phyloP scores from a whole-genome alignment of 345 rosid species.

The Syzygium aqueum region DNA sequence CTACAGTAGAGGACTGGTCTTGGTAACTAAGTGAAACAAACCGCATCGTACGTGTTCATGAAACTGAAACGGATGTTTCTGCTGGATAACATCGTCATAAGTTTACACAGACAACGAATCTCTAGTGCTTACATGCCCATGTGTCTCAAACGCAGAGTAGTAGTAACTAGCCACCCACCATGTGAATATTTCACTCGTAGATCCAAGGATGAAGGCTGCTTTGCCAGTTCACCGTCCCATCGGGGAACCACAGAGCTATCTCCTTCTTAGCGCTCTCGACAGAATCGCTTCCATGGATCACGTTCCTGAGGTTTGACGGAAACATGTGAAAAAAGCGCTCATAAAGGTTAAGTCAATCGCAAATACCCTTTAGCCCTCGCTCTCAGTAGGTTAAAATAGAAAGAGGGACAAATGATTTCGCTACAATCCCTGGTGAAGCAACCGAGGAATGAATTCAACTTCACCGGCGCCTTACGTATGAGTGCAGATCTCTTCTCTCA shows the following conservation, averaged over 20 bases:
- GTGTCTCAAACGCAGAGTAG: neutral
- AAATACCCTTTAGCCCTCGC: neutral
- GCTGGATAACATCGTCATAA: neutral
- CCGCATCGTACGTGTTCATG: neutral
- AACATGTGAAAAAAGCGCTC: neutral
- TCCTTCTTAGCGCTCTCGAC: conserved; percentile 86
- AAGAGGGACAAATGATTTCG: neutral
- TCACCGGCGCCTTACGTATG: neutral
- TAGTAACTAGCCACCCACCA: neutral
- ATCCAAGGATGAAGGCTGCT: conserved; percentile 79
- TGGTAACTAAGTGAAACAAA: neutral
- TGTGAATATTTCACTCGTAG: conserved; percentile 35
- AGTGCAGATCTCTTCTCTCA: neutral
- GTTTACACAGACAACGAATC: neutral
- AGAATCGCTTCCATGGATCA: conserved; percentile 89
- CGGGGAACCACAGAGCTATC: conserved; percentile 89
- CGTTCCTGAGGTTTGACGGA: conserved; percentile 41
- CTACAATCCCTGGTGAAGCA: neutral
- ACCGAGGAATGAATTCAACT: neutral
- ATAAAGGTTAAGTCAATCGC: neutral
- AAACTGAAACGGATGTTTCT: neutral
- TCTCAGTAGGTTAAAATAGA: neutral
- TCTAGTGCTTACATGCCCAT: neutral
- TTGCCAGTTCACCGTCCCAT: conserved; percentile 68
- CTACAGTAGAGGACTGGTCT: neutral